Evolutionary conservation across 2,329 filamentous ascomycete genomes (phyloP).

Genomic region (Aspergillus ruber): DNA sequence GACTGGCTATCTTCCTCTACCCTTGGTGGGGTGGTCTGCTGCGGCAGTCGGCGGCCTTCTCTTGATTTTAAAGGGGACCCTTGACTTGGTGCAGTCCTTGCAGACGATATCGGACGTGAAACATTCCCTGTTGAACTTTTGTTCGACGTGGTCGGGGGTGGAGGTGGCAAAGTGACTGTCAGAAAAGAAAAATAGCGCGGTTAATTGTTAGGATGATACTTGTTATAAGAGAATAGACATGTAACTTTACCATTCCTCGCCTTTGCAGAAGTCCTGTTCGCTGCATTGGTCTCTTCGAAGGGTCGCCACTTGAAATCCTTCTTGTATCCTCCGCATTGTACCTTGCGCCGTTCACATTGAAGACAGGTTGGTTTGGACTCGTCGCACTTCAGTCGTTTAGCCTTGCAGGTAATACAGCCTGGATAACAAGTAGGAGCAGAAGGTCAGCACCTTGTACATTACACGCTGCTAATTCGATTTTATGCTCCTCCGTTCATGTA

Average conservation of each 20-base stretch:
- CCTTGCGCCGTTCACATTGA: slow-evolving; percentile 60
- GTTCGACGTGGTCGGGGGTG: background rate
- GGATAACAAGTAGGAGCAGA: slow-evolving; percentile 16
- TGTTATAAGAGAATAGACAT: background rate
- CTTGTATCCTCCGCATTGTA: slow-evolving; percentile 64
- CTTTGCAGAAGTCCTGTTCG: slow-evolving; percentile 30
- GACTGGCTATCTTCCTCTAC: slow-evolving; percentile 8
- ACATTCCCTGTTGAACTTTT: background rate
- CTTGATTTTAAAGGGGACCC: background rate
- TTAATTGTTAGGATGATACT: background rate
- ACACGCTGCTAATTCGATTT: background rate
- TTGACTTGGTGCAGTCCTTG: background rate
- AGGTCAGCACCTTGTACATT: slow-evolving; percentile 23
- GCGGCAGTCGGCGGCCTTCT: background rate
- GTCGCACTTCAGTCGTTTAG: slow-evolving; percentile 67
- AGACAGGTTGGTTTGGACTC: slow-evolving; percentile 63
- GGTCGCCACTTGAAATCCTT: slow-evolving; percentile 71
- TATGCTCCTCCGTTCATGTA: slow-evolving; percentile 4
- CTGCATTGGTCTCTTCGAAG: slow-evolving; percentile 58
- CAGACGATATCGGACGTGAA: background rate
- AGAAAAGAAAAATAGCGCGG: background rate
- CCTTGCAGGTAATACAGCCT: slow-evolving; percentile 70
- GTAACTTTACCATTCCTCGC: slow-evolving; percentile 39
- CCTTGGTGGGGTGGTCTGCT: slow-evolving; percentile 5
- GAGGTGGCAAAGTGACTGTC: background rate